Conservation (phyloP, 495 filamentous ascomycete genomes). For the Hyaloscypha bicolor region DNA sequence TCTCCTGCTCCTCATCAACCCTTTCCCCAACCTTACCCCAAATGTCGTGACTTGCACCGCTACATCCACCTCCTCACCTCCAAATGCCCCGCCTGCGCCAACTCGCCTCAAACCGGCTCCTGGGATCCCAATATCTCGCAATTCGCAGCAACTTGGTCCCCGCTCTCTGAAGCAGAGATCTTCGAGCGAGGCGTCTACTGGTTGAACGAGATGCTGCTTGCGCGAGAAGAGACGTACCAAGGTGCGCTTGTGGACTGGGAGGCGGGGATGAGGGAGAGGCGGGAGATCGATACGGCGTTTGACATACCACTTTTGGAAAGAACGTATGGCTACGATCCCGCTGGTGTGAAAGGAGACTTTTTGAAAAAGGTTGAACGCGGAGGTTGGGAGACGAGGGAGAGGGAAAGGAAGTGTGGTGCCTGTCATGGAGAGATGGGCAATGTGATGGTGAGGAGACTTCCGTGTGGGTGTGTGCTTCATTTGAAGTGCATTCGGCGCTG, state of each 20-base stretch:
- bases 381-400: background rate
- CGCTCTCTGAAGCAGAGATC: background rate
- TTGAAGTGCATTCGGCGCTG: background rate
- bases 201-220: background rate
- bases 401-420: background rate
- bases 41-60: background rate
- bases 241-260: background rate
- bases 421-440: background rate
- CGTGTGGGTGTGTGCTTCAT: background rate
- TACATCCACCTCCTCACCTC: background rate
- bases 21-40: background rate
- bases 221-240: background rate
- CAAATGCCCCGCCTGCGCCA: background rate
- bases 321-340: background rate
- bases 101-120: background rate
- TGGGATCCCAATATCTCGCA: background rate
- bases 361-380: background rate
- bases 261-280: background rate
- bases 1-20: background rate
- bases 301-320: background rate
- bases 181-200: background rate
- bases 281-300: background rate
- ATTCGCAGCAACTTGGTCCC: background rate
- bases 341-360: background rate
- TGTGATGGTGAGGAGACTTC: background rate